phyloP scores from a whole-genome alignment of 805 yeast species.

The Lipomyces yamadae region DNA sequence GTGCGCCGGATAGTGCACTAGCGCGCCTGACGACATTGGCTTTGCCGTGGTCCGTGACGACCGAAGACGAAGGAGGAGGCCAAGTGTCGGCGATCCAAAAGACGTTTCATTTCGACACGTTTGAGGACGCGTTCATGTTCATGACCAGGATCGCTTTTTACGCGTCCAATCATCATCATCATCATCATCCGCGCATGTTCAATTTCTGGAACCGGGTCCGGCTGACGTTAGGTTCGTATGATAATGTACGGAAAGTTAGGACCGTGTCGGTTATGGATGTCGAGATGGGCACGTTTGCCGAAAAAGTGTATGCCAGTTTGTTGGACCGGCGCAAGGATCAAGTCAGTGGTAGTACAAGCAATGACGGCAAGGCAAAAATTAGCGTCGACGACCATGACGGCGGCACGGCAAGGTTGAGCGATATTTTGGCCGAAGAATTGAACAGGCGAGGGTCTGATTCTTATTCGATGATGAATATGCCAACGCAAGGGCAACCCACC shows the following conservation, averaged over 20 bases:
- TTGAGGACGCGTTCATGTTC: conserved; percentile 31
- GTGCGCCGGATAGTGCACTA: not conserved
- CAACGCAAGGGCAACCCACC: not conserved
- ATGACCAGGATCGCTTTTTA: conserved; percentile 29
- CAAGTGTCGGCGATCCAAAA: conserved; percentile 11
- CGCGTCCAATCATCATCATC: conserved; percentile 12
- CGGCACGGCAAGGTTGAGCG: not conserved
- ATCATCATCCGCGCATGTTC: conserved; percentile 32
- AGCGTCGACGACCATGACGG: not conserved
- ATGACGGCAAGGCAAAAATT: not conserved
- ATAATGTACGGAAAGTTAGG: not conserved
- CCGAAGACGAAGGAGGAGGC: not conserved
- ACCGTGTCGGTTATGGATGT: conserved; percentile 8
- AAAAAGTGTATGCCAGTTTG: not conserved
- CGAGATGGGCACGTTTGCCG: conserved; percentile 12
- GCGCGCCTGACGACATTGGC: not conserved
- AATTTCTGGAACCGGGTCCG: conserved; percentile 25
- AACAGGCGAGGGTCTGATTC: not conserved
- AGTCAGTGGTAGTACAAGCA: not conserved
- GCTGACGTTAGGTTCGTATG: conserved; percentile 19
- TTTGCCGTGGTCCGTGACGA: not conserved
- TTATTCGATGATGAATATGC: not conserved
- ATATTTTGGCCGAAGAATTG: not conserved
- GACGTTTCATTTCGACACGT: conserved; percentile 18
- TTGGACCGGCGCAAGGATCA: not conserved